phyloP scores from a whole-genome alignment of 2,329 filamentous ascomycete genomes.

The Fusarium liriodendri region DNA sequence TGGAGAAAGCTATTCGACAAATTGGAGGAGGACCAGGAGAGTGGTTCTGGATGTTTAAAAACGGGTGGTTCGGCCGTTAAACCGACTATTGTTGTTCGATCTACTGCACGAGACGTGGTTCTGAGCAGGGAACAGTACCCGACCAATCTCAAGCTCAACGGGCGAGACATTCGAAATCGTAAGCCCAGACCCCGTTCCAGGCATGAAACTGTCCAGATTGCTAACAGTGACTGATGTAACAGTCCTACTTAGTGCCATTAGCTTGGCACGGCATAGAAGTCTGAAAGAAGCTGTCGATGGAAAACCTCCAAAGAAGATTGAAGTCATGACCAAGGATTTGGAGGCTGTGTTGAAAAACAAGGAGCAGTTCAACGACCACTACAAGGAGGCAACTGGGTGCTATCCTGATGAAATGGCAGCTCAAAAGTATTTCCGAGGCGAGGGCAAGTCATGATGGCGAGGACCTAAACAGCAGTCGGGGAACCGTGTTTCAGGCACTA shows the following conservation, averaged over 20 bases:
- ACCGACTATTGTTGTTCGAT: not conserved
- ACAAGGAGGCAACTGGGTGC: not conserved
- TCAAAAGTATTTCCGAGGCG: not conserved
- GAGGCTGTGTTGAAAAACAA: not conserved
- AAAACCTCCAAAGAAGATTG: not conserved
- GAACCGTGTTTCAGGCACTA: no score
- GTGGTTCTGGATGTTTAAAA: not conserved
- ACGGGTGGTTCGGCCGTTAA: not conserved
- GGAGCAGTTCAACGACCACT: not conserved
- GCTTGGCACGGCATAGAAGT: not conserved
- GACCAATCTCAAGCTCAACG: not conserved
- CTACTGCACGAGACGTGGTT: not conserved
- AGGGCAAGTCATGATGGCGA: not conserved
- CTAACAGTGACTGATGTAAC: not conserved
- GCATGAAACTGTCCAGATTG: no score
- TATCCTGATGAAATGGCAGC: not conserved
- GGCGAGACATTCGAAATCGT: not conserved
- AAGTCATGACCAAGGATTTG: not conserved
- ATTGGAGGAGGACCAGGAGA: not conserved
- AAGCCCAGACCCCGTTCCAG: not conserved
- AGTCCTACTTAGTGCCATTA: not conserved
- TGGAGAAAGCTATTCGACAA: not conserved
- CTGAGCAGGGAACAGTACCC: not conserved
- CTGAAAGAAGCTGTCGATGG: not conserved
- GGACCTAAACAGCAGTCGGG: not conserved